phyloP scores from a whole-genome alignment of 2,329 filamentous ascomycete genomes.

The Aureobasidium sp. region DNA sequence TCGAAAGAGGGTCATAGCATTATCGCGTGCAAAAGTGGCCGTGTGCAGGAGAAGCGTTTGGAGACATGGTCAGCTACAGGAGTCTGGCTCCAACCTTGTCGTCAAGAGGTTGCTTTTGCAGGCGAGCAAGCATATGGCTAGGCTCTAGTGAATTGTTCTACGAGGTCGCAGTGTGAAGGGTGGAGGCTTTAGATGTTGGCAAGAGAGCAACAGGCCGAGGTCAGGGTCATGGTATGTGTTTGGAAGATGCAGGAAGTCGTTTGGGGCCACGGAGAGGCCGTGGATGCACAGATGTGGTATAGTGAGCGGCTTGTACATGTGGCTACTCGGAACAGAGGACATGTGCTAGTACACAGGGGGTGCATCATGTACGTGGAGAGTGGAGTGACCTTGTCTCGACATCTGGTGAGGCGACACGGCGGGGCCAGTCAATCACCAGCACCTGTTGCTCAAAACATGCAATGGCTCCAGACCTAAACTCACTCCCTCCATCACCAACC shows the following conservation, averaged over 20 bases:
- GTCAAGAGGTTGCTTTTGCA: background rate
- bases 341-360: background rate
- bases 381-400: background rate
- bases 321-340: background rate
- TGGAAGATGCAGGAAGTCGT: background rate
- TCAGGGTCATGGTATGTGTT: background rate
- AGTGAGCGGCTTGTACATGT: background rate
- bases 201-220: background rate
- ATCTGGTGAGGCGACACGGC: background rate
- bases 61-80: background rate
- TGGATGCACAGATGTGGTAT: background rate
- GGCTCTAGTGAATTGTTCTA: background rate
- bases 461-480: constrained; percentile 53
- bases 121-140: background rate
- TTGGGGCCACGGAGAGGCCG: background rate
- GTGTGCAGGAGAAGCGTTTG: background rate
- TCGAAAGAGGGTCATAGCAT: background rate
- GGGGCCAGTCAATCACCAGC: background rate
- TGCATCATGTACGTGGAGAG: background rate
- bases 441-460: constrained; percentile 2
- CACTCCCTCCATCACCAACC: constrained; percentile 45
- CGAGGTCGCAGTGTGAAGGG: background rate
- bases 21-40: background rate
- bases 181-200: background rate
- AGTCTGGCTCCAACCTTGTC: background rate